These are phyloP conservation scores for Lumnitzera littorea DNA, from an alignment of 345 rosid genomes.

Conservation along the genomic window DNA sequence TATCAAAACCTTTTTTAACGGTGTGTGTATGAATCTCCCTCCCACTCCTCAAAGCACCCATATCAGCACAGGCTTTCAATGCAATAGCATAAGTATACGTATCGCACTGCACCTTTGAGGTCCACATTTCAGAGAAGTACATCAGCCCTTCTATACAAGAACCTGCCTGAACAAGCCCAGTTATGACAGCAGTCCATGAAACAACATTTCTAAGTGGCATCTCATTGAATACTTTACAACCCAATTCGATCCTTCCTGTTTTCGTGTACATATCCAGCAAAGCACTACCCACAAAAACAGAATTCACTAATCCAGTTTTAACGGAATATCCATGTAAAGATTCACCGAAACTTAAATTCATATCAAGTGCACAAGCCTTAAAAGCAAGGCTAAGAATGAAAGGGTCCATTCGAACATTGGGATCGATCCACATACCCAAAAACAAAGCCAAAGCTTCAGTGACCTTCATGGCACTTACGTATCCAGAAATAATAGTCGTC, in stretches of 20 bases:
- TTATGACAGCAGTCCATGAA: slow-evolving; percentile 80
- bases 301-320: slow-evolving; percentile 45
- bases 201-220: slow-evolving; percentile 60
- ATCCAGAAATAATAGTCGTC: slow-evolving; percentile 71
- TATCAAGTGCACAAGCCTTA: slow-evolving; percentile 56
- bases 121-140: slow-evolving; percentile 64
- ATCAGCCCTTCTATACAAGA: slow-evolving; percentile 40
- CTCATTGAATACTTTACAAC: slow-evolving; percentile 54
- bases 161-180: slow-evolving; percentile 66
- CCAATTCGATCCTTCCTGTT: slow-evolving; percentile 35
- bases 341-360: slow-evolving; percentile 45
- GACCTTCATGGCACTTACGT: slow-evolving; percentile 36
- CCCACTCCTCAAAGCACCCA: slow-evolving; percentile 47
- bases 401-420: slow-evolving; percentile 46
- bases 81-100: slow-evolving; percentile 49
- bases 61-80: slow-evolving; percentile 74
- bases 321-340: slow-evolving; percentile 56
- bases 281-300: slow-evolving; percentile 69
- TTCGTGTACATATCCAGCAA: slow-evolving; percentile 66
- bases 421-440: slow-evolving; percentile 50
- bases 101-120: slow-evolving; percentile 40
- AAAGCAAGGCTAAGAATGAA: slow-evolving; percentile 61
- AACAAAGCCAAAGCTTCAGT: slow-evolving; percentile 59
- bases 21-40: slow-evolving; percentile 68
- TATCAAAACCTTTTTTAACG: slow-evolving; percentile 46